Conservation (phyloP, 129 eudicot genomes). For the Lonicera japonica region DNA sequence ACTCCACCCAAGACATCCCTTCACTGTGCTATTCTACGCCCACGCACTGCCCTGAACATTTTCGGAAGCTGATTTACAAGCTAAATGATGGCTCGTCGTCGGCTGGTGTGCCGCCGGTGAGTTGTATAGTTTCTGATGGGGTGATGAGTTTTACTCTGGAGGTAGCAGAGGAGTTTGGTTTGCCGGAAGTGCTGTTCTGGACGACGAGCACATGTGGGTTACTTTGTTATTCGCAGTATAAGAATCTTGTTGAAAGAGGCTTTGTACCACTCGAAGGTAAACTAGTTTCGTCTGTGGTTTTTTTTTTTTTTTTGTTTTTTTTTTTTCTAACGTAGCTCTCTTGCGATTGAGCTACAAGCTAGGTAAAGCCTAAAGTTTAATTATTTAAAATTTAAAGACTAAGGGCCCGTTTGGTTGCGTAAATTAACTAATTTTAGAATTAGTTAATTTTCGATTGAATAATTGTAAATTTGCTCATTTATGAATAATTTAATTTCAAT, state of each 20-base stretch:
- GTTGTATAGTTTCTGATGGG: conserved; percentile 62
- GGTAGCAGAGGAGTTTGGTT: conserved; percentile 49
- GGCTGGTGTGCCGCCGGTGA: conserved; percentile 43
- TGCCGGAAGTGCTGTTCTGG: conserved; percentile 60
- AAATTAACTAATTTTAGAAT: too few species aligned
- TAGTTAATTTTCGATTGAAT: too few species aligned
- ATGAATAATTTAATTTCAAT: too few species aligned
- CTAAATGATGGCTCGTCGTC: conserved; percentile 15
- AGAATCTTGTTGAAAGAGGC: conserved; percentile 36
- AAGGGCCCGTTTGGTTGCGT: too few species aligned
- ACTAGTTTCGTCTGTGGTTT: too few species aligned
- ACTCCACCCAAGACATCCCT: conserved; percentile 48
- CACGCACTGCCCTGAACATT: conserved; percentile 33
- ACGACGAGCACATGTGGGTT: conserved; percentile 59
- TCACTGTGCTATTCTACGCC: conserved; percentile 27
- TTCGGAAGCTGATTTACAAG: conserved; percentile 25
- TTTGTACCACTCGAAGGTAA: conserved; percentile 58
- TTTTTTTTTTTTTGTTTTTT: too few species aligned
- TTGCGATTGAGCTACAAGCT: too few species aligned
- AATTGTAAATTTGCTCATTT: too few species aligned
- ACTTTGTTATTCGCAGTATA: conserved; percentile 36
- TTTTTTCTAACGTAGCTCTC: too few species aligned
- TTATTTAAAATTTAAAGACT: too few species aligned
- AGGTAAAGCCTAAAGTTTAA: too few species aligned
- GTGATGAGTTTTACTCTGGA: conserved; percentile 54